Evolutionary conservation across 768 basidiomycete species (phyloP), one percentile per base, ranked within the genome.

Genomic region (Tylopilus felleus): DNA sequence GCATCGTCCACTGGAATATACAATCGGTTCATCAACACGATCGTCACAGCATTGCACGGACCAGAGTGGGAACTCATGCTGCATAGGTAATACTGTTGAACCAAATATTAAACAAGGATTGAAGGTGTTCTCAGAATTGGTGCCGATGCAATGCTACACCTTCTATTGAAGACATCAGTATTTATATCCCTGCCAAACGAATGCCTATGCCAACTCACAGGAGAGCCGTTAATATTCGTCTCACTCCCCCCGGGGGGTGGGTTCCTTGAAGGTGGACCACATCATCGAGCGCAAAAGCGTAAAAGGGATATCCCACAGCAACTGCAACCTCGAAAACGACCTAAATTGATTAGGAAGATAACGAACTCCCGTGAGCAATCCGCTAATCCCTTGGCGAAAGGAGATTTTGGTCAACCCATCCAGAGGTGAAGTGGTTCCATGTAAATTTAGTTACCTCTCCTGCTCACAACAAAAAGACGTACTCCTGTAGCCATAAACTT

Each of bases 131-230:
- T 41, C 59, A 95, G 94, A 59, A 80, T 92, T 8, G 93, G 94
- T 0, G 82, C 83, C 38, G 83, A 83, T 60, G 79, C 81, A 1
- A 86, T 96, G 79, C 67, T 88, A 29, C 85, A 93, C 65, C 74
- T 98, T 10, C 79, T 98, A 17, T 77, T 84, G 3, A 79, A 86
- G 51, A 85, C 86, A 0, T 87, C 83, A 10, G 57, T 95, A 17
- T 98, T 93, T 66, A 64, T 88, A 16, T 74, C 87, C 2, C 70
- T 97, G 21, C 88, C 88, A 0, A 96, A 97, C 63, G 84, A 82
- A 19, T 95, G 92, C 64, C 79, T 86, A 35, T 88, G 88, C 56
- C 95, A 98, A 68, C 66, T 97, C 53, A 82, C 86, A 0, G 95
- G 95, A 5, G 75, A 76, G 33, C 85, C 89, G 0, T 66, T 96